Base-by-base conservation (phyloP, 176 grass and related monocot genomes). In the Triticum timopheevii region DNA sequence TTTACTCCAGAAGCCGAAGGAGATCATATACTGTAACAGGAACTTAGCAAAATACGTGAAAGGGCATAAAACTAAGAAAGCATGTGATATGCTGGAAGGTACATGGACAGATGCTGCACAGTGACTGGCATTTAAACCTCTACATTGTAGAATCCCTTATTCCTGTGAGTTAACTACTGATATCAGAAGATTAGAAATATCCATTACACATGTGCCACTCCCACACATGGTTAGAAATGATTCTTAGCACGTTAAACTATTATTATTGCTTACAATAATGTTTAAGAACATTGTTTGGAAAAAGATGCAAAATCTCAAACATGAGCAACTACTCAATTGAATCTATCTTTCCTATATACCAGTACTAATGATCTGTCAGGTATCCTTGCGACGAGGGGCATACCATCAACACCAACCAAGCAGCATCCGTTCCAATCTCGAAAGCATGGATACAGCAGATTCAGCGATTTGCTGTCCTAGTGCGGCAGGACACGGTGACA, bases 291-390 rank as follows among this genome's bases (percentile, higher is more conserved):
- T 35, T 85, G 19, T 61, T 76, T 77, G 15, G 50, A 54, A 39
- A 70, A 76, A 90, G 11, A 64, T 76, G 52, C 10, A 69, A 79
- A 86, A 81, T 2, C 22, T 47, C 44, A 83, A 79, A 72, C 73
- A 16, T 16, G 78, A 47, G 22, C 52, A 75, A 67, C 42, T 58
- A 7, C 66, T 40, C 63, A 59, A 61, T 23, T 75, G 17, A 59
- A 69, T 24, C 17, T 22, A 81, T 59, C 20, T 69, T 68, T 23
- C 58, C 62, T 34, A 13, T 3, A 58, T 68, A 82, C 40, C 36
- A 86, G 65, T 38, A 86, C 34, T 25, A 40, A 20, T 31, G 59
- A 64, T 15, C 31, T 72, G 31, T 40, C 72, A 61, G 13, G 28
- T 83, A 65, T 71, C 28, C 81, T 65, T 44, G 80, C 27, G 62